A percentile compares a stretch with the other conserved stretches of the same genome.
These are phyloP conservation scores for Yamadazyma laniorum DNA, from an alignment of 805 yeast species.

Conservation along the genomic window DNA sequence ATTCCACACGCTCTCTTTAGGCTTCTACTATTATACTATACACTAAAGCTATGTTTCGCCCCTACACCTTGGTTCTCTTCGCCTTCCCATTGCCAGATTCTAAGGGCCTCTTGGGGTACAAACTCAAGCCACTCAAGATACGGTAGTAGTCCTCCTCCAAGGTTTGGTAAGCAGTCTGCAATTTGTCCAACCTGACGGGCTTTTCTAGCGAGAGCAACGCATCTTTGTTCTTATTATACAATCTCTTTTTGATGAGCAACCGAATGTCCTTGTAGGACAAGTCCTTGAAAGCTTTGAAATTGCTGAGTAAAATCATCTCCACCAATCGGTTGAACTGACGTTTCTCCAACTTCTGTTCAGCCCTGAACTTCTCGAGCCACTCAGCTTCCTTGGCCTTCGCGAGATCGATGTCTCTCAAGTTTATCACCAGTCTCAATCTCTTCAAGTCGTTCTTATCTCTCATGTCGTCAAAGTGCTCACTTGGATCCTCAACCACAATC, in stretches of 20 bases:
- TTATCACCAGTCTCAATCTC: conserved; percentile 18
- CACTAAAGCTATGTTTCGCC: neutral
- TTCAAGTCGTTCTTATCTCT: conserved; percentile 77
- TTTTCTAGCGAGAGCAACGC: conserved; percentile 65
- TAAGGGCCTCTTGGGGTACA: conserved; percentile 2
- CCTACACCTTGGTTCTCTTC: conserved; percentile 7
- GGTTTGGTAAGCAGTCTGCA: conserved; percentile 70
- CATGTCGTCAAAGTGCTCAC: conserved; percentile 85
- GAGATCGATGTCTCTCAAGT: conserved; percentile 26
- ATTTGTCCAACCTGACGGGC: conserved; percentile 63
- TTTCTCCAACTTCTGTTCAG: conserved; percentile 58
- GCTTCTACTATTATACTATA: too few relatives aligned
- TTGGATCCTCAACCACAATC: conserved; percentile 91
- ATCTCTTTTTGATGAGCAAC: conserved; percentile 66
- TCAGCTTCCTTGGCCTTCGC: conserved; percentile 17
- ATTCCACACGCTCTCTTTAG: too few relatives aligned
- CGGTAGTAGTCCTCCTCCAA: conserved; percentile 70
- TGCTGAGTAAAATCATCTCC: conserved; percentile 67
- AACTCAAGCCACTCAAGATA: conserved; percentile 40
- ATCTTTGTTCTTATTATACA: conserved; percentile 77
- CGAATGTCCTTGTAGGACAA: conserved; percentile 43
- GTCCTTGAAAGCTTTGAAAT: conserved; percentile 24
- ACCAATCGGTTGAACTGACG: conserved; percentile 75
- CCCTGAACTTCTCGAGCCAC: conserved; percentile 43
- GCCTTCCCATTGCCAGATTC: neutral